These are phyloP conservation scores for Rutstroemia sp. DNA, from an alignment of 2,329 filamentous ascomycete species.

Conservation along the genomic window DNA sequence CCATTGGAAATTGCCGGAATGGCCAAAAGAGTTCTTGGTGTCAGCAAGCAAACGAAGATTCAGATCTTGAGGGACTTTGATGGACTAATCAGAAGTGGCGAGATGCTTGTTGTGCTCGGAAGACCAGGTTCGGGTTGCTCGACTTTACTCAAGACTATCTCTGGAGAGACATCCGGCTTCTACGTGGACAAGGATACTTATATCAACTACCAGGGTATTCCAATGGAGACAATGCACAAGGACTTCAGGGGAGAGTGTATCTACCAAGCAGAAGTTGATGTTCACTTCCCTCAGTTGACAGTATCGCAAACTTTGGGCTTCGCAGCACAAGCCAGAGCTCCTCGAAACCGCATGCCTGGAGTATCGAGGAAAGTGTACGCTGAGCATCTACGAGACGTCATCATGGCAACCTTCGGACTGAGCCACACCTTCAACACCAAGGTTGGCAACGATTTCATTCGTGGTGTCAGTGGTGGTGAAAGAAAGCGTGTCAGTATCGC, in stretches of 20 bases:
- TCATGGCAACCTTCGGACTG: constrained; percentile 64
- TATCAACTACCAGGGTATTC: constrained; percentile 55
- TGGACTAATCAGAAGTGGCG: constrained; percentile 54
- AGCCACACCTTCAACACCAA: constrained; percentile 66
- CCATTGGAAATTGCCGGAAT: constrained; percentile 43
- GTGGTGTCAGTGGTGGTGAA: constrained; percentile 65
- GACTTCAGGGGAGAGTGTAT: constrained; percentile 60
- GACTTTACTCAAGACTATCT: constrained; percentile 54
- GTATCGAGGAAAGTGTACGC: constrained; percentile 52
- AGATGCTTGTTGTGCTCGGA: constrained; percentile 63
- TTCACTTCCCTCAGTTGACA: constrained; percentile 71
- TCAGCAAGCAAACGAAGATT: constrained; percentile 40
- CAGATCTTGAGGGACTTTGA: constrained; percentile 58
- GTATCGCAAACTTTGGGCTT: constrained; percentile 69
- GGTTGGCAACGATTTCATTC: constrained; percentile 67
- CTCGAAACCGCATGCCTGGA: constrained; percentile 54
- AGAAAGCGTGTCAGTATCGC: constrained; percentile 76
- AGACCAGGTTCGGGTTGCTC: constrained; percentile 58
- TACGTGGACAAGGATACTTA: constrained; percentile 40
- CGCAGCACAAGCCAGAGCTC: constrained; percentile 61
- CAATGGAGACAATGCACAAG: constrained; percentile 41
- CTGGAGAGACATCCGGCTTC: constrained; percentile 48
- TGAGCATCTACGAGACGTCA: constrained; percentile 45
- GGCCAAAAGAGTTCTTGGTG: constrained; percentile 44
- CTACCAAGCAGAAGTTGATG: constrained; percentile 70